Evolutionary conservation across 202 grass and related monocot species (phyloP).

Genomic region (Carex sylvatica): DNA sequence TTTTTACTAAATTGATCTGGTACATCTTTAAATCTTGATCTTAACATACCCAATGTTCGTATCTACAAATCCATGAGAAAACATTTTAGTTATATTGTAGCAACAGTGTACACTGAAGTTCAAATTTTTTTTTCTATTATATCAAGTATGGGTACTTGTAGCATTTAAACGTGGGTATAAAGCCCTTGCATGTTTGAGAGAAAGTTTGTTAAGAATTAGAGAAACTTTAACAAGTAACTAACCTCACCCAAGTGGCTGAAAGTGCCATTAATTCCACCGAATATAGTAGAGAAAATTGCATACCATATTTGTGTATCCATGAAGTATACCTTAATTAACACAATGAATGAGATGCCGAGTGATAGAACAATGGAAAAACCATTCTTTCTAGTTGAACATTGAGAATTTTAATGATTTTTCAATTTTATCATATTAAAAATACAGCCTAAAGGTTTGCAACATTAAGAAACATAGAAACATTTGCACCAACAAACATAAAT

Average conservation of each 20-base stretch:
- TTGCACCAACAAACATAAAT: neutral
- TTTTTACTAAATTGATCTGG: constrained; percentile 54
- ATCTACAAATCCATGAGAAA: constrained; percentile 55
- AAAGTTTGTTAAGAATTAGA: neutral
- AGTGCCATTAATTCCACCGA: constrained; percentile 80
- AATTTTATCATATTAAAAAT: neutral
- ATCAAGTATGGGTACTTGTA: neutral
- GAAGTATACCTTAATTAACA: constrained; percentile 78
- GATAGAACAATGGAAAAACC: neutral
- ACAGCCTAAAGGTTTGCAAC: neutral
- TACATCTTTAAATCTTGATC: constrained; percentile 79
- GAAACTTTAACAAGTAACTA: constrained; percentile 27
- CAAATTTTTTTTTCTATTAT: constrained; percentile 3
- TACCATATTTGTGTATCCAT: constrained; percentile 99
- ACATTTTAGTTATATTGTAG: constrained; percentile 6
- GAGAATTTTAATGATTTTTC: neutral
- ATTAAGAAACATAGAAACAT: neutral
- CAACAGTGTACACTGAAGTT: neutral
- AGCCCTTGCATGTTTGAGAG: neutral
- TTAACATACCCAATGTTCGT: constrained; percentile 89
- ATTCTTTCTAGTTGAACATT: neutral
- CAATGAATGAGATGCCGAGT: constrained; percentile 13
- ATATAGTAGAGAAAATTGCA: constrained; percentile 97
- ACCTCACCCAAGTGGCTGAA: constrained; percentile 99
- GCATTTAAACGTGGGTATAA: too few species aligned